phyloP scores from a whole-genome alignment of 169 alveolate species.

The Plasmodium billcollinsi region DNA sequence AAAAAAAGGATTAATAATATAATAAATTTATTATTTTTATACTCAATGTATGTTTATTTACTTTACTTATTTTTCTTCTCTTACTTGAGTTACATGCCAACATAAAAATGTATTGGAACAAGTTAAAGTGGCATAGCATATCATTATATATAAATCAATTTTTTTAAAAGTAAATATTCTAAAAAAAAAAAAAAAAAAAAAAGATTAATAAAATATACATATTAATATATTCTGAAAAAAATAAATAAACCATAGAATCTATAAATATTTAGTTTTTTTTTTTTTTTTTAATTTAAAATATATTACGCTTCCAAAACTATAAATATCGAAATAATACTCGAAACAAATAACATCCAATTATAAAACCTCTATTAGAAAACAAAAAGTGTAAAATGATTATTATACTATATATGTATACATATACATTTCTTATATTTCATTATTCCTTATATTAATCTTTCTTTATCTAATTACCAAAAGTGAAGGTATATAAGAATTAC shows the following conservation, averaged over 20 bases:
- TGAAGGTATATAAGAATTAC: slow-evolving; percentile 53
- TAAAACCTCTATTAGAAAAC: slow-evolving; percentile 29
- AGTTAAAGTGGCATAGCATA: slow-evolving; percentile 22
- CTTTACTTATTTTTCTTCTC: background rate
- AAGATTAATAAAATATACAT: background rate
- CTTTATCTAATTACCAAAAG: slow-evolving; percentile 30
- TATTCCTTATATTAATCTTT: background rate
- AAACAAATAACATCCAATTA: slow-evolving; percentile 69
- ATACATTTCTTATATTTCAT: background rate
- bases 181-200: background rate
- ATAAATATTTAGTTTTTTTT: background rate
- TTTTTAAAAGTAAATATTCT: slow-evolving; percentile 34
- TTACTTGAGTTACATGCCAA: slow-evolving; percentile 66
- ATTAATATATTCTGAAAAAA: too few relatives aligned
- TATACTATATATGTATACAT: background rate
- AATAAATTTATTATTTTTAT: background rate
- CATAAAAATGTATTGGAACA: slow-evolving; percentile 26
- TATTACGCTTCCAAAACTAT: slow-evolving; percentile 47
- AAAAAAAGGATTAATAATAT: background rate
- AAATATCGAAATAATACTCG: slow-evolving; percentile 51
- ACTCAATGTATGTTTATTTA: background rate
- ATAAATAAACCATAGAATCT: too few relatives aligned
- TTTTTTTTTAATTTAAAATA: background rate
- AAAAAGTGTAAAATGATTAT: background rate
- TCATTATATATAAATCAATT: slow-evolving; percentile 14